Percentiles rank a stretch among this genome's conserved stretches.
These are phyloP conservation scores for Collybia nuda DNA, from an alignment of 768 basidiomycete genomes.

Conservation along the genomic window DNA sequence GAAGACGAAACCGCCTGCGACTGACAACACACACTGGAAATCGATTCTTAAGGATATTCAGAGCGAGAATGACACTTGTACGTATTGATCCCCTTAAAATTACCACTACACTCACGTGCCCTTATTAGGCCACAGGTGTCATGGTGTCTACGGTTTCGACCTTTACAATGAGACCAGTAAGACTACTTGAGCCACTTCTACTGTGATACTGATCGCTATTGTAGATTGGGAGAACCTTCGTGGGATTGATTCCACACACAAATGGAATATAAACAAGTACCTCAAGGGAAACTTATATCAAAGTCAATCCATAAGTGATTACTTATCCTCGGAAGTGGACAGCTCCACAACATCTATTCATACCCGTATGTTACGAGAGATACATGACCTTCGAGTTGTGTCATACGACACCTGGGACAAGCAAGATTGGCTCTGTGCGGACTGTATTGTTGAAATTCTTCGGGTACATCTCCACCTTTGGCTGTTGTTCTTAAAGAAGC, in stretches of 20 bases:
- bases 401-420: conserved; percentile 21
- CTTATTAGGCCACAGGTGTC: conserved; percentile 15
- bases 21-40: conserved; percentile 13
- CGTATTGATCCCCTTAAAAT: neutral
- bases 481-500: conserved; percentile 19
- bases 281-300: conserved; percentile 9
- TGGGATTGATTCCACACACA: conserved; percentile 1
- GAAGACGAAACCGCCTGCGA: conserved; percentile 15
- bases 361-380: conserved; percentile 9
- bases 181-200: neutral
- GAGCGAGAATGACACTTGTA: conserved; percentile 12
- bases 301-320: no score
- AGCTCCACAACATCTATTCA: neutral
- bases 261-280: no score
- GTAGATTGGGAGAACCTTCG: conserved; percentile 17
- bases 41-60: conserved; percentile 14
- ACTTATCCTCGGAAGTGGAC: no score
- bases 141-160: conserved; percentile 9
- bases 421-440: conserved; percentile 28
- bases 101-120: neutral
- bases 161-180: conserved; percentile 17
- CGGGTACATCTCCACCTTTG: conserved; percentile 24
- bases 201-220: neutral
- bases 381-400: conserved; percentile 11
- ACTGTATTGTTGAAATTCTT: conserved; percentile 25